phyloP scores from a whole-genome alignment of 768 basidiomycete species.

The Chiua virens region DNA sequence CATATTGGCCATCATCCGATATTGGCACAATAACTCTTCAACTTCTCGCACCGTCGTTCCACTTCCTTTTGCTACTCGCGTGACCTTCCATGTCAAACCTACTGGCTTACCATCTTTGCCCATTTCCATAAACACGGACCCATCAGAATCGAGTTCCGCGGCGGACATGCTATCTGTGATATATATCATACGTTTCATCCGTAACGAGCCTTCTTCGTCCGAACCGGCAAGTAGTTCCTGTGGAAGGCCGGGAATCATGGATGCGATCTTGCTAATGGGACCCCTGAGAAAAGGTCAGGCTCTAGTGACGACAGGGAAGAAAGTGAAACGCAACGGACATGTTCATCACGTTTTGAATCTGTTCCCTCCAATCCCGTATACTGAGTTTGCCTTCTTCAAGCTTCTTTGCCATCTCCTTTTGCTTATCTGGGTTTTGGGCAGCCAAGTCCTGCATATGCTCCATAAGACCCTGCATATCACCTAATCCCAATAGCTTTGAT shows the following conservation, averaged over 20 bases:
- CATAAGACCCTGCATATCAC: conserved; percentile 95
- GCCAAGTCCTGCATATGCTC: conserved; percentile 98
- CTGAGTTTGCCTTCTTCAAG: conserved; percentile 96
- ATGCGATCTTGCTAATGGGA: conserved; percentile 97
- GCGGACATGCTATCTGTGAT: conserved; percentile 99
- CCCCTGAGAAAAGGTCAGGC: conserved; percentile 59
- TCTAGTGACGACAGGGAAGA: conserved; percentile 6
- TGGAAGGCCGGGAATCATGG: conserved; percentile 97
- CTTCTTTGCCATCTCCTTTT: conserved; percentile 98
- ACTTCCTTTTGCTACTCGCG: conserved; percentile 87
- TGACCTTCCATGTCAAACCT: conserved; percentile 88
- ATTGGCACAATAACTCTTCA: conserved; percentile 96
- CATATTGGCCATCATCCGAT: conserved; percentile 99
- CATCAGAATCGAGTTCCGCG: conserved; percentile 92
- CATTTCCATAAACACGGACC: conserved; percentile 82
- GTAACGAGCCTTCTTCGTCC: conserved; percentile 87
- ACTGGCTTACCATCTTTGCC: conserved; percentile 81
- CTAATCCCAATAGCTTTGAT: conserved; percentile 92
- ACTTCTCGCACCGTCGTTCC: conserved; percentile 96
- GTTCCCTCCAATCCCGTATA: conserved; percentile 97
- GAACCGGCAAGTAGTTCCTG: conserved; percentile 88
- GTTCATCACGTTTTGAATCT: conserved; percentile 96
- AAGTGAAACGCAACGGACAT: conserved; percentile 58
- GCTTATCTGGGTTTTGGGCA: conserved; percentile 90
- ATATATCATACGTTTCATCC: conserved; percentile 97